Base-by-base conservation (phyloP, 345 rosid genomes). In the Corchorus capsularis region DNA sequence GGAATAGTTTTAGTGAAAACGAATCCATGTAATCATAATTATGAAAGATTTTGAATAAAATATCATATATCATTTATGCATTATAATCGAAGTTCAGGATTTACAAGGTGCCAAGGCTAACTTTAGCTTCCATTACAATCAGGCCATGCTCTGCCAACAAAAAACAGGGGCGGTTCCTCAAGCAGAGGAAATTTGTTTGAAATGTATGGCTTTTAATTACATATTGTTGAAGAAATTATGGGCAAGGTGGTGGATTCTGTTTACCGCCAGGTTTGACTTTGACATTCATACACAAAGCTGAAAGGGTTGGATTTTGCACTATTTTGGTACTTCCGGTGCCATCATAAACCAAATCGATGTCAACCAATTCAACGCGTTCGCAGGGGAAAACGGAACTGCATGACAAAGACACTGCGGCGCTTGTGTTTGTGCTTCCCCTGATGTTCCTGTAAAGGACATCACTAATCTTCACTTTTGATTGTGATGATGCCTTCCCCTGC, bases 321-420 rank as follows among this genome's bases (percentile, higher is more conserved):
- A 13, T 15, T 5, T 14, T 35, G 14, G 50, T 32, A 7, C 1
- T 46, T 5, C 52, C 56, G 3, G 12, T 16, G n/a, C 84, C 83
- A 8, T 19, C 59, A 69, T 82, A 86, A 15, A 54, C 47, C 66
- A 88, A 70, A 66, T 88, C 73, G 43, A 90, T 79, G 81, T 84
- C 74, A 16, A 63, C 17, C 35, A 90, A 22, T 4, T 50, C 78
- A 37, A 90, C 39, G 19, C 78, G 66, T 66, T 80, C 59, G 67
- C 94, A 90, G 2, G 92, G 90, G 41, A 32, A 19, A 6, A 8
- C 27, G 61, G 75, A 69, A 85, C 92, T 90, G 83, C 94, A 88
- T 17, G 43, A 54, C 6, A 90, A 37, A 63, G 81, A 65, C 6
- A 88, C 86, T 4, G 83, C 90, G 0, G 77, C 83, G 17, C 79